phyloP scores from a whole-genome alignment of 2,329 filamentous ascomycete species.

The Talaromyces sp. region DNA sequence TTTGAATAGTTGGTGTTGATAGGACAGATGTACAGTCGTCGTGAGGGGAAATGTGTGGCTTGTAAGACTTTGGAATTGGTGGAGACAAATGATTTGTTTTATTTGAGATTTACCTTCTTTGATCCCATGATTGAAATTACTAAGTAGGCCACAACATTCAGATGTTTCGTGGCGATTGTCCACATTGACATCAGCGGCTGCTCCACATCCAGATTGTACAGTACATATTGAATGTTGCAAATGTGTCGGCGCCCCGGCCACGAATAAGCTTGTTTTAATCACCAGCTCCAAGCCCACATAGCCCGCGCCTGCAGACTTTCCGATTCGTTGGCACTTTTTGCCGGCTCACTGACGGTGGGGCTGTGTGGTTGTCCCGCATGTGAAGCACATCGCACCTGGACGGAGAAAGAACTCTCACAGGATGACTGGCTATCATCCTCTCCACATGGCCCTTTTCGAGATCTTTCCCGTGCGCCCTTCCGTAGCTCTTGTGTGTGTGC shows the following conservation, averaged over 20 bases:
- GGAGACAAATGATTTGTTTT: not conserved
- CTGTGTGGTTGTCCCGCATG: not conserved
- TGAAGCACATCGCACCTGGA: too few relatives aligned
- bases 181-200: conserved; percentile 17
- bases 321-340: not conserved
- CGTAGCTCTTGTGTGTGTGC: not conserved
- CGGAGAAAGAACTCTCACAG: not conserved
- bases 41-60: too few relatives aligned
- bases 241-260: not conserved
- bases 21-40: too few relatives aligned
- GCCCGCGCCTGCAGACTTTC: not conserved
- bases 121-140: not conserved
- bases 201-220: not conserved
- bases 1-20: not conserved
- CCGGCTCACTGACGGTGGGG: not conserved
- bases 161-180: conserved; percentile 1
- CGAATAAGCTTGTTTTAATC: not conserved
- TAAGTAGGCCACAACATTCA: conserved; percentile 4
- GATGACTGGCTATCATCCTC: not conserved
- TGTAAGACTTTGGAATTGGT: too few relatives aligned
- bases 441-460: not conserved
- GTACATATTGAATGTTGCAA: not conserved
- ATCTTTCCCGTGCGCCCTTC: not conserved
- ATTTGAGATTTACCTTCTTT: too few relatives aligned
- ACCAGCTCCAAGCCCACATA: not conserved